These are phyloP conservation scores for Diplodia sapinea DNA, from an alignment of 2,329 filamentous ascomycete species.

Conservation along the genomic window DNA sequence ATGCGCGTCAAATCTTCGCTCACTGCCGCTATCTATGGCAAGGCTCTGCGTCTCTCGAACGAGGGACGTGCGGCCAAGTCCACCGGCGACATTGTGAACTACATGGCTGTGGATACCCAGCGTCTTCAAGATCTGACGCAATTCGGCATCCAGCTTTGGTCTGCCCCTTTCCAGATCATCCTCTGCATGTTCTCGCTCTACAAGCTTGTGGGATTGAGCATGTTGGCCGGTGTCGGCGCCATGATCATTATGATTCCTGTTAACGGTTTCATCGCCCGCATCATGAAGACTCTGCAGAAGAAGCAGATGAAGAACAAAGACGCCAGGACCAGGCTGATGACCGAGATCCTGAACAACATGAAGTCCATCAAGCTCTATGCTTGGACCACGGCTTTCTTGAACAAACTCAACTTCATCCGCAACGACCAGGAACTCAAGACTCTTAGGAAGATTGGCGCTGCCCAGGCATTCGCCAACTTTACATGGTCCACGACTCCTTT, in stretches of 20 bases:
- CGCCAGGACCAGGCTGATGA: constrained; percentile 87
- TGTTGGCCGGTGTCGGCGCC: constrained; percentile 91
- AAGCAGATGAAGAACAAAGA: constrained; percentile 99
- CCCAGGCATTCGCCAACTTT: constrained; percentile 93
- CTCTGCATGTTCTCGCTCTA: constrained; percentile 97
- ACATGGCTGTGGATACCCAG: constrained; percentile 98
- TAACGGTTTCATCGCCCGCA: constrained; percentile 86
- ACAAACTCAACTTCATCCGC: constrained; percentile 92
- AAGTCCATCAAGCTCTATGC: constrained; percentile 98
- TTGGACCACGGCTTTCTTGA: constrained; percentile 97
- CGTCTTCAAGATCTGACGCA: constrained; percentile 93
- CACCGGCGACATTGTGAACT: constrained; percentile 98
- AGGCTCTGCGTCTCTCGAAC: constrained; percentile 87
- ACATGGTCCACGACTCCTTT: constrained; percentile 98
- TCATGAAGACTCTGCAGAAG: constrained; percentile 96
- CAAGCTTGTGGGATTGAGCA: constrained; percentile 90
- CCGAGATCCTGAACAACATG: constrained; percentile 99
- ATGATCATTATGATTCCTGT: constrained; percentile 98
- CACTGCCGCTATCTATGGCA: constrained; percentile 89
- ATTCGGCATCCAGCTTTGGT: constrained; percentile 95
- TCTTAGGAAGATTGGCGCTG: constrained; percentile 91
- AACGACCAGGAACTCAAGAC: constrained; percentile 97
- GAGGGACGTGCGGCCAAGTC: constrained; percentile 88
- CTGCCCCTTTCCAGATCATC: constrained; percentile 92
- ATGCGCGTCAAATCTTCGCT: constrained; percentile 96